Conservation (phyloP, 306 rosid genomes). For the Lithocarpus polystachyus region DNA sequence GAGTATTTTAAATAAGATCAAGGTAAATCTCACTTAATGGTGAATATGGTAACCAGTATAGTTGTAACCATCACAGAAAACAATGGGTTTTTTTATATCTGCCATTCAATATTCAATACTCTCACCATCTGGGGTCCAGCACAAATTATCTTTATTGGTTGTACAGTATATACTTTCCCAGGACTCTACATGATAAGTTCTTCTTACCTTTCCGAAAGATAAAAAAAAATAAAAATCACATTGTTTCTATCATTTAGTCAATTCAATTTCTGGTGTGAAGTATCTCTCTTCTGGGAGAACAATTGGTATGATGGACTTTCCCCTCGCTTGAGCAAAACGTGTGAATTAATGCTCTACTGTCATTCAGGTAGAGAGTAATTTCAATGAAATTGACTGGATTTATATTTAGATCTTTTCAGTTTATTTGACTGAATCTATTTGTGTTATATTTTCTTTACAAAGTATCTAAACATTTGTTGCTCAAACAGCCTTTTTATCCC, state of each 20-base stretch:
- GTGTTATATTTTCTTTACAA: no score
- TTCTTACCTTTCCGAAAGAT: neutral
- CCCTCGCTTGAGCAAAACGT: neutral
- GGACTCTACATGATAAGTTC: neutral
- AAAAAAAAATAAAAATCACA: neutral
- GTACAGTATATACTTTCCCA: neutral
- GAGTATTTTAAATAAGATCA: neutral
- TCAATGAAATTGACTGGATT: neutral
- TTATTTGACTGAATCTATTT: no score
- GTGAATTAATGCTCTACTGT: neutral
- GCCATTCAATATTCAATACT: neutral
- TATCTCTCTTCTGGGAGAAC: neutral
- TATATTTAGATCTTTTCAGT: neutral
- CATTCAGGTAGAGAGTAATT: neutral
- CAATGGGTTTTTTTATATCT: neutral
- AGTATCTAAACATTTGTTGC: no score
- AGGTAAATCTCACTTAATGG: neutral
- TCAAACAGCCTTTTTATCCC: neutral
- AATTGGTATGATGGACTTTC: neutral
- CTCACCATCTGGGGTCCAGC: neutral
- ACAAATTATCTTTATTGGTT: neutral
- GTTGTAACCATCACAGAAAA: neutral
- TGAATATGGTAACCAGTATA: neutral
- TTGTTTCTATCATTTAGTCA: neutral
- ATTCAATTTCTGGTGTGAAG: neutral